Conservation (phyloP, 306 rosid genomes). For the Casuarina glauca region DNA sequence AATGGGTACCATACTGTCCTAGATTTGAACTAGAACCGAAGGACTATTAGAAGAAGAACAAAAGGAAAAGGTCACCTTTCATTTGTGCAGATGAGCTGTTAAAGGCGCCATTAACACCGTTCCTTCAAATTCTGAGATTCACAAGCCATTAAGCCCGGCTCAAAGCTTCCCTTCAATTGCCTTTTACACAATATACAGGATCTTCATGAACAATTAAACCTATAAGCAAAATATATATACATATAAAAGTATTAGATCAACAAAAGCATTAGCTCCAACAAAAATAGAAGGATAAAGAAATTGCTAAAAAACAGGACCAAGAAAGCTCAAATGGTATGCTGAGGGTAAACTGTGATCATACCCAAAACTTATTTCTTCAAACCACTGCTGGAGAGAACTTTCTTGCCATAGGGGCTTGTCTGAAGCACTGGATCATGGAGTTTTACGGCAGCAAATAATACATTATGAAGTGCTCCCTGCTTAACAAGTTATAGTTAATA, state of each 20-base stretch:
- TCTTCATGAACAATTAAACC: constrained; percentile 24
- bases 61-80: neutral
- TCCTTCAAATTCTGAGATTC: neutral
- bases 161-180: constrained; percentile 17
- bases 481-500: neutral
- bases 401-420: constrained; percentile 54
- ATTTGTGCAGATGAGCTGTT: constrained; percentile 6
- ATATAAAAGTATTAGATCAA: no score
- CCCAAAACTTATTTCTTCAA: constrained; percentile 36
- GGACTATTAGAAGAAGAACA: neutral
- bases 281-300: neutral
- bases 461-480: constrained; percentile 45
- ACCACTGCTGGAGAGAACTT: constrained; percentile 39
- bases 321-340: neutral
- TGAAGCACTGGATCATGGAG: constrained; percentile 41
- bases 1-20: constrained; percentile 3
- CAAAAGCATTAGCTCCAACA: neutral
- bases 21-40: neutral
- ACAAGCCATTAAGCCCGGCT: constrained; percentile 1
- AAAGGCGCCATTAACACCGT: neutral
- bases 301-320: neutral
- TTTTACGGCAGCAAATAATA: constrained; percentile 47
- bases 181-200: constrained; percentile 33
- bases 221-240: neutral
- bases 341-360: constrained; percentile 1